Evolutionary conservation across 768 basidiomycete species (phyloP), one percentile per base, ranked within the genome.

Genomic region (Kwoniella bestiolae): DNA sequence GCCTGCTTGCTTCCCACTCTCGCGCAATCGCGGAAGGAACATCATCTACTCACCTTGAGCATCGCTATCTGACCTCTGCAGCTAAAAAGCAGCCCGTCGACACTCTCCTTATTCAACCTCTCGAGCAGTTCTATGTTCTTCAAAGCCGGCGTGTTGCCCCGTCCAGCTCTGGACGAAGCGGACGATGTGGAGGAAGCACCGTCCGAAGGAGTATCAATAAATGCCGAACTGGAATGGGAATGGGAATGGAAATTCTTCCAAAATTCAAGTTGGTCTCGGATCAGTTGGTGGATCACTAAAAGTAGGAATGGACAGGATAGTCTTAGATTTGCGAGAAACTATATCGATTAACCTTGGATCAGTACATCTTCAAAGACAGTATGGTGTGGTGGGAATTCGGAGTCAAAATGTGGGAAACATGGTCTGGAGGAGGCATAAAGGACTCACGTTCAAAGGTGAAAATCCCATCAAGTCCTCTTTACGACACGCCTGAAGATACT

Each of bases 391-490:
- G 25, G 31, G 5, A 25, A 25, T 7, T 34, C 53, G n/a, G 11
- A n/a, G n/a, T n/a, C n/a, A n/a, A n/a, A n/a, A n/a, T n/a, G n/a
- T n/a, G n/a, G n/a, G n/a, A n/a, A n/a, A n/a, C n/a, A n/a, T n/a
- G n/a, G n/a, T n/a, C n/a, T n/a, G n/a, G n/a, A n/a, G n/a, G n/a
- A n/a, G n/a, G n/a, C n/a, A 9, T 25, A 45, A 23, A 47, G 21
- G 6, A 57, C 71, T 57, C 28, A 67, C 68, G 35, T 70, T 73
- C 38, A 74, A 12, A 28, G 73, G 73, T 11, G 73, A 74, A 47
- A 74, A 74, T 3, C 70, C 70, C 12, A 70, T 18, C 25, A 69
- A 11, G 23, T 55, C 55, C 14, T 68, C 56, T 23, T 35, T 41
- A 4, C 55, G 45, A 29, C 60, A 66, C 3, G 32, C 29, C 5